Percentiles rank a stretch among this genome's conserved stretches.
Evolutionary conservation across 1,139 yeast genomes (phyloP).

Genomic region (Blastobotrys indianensis): DNA sequence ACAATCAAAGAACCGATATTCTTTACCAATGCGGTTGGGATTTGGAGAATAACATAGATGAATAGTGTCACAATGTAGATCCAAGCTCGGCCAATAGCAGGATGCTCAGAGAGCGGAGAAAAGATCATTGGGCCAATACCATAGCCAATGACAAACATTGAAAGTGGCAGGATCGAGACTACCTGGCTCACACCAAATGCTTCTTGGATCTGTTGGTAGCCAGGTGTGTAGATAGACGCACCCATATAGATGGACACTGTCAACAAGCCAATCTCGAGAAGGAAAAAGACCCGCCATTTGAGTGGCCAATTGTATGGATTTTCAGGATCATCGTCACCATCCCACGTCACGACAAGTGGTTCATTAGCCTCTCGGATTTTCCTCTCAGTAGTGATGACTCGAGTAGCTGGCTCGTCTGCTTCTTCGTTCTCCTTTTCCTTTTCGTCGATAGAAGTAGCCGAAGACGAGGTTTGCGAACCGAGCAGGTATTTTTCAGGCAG

Average conservation of each 20-base stretch:
- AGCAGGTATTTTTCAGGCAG: conserved; percentile 14
- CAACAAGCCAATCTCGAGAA: conserved; percentile 40
- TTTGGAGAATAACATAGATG: conserved; percentile 51
- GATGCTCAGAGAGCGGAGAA: conserved; percentile 50
- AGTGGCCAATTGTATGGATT: conserved; percentile 55
- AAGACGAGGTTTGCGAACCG: background rate
- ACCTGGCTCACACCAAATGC: conserved; percentile 43
- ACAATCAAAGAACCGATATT: conserved; percentile 49
- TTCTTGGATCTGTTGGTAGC: conserved; percentile 39
- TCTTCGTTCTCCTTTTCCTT: background rate
- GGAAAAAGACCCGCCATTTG: conserved; percentile 37
- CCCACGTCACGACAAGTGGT: conserved; percentile 36
- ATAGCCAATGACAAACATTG: conserved; percentile 53
- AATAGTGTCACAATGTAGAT: conserved; percentile 52
- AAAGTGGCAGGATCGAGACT: conserved; percentile 45
- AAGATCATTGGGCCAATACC: conserved; percentile 53
- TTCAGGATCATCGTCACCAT: conserved; percentile 50
- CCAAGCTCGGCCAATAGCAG: conserved; percentile 48
- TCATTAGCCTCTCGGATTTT: no score
- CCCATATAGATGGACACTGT: conserved; percentile 55
- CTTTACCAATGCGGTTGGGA: conserved; percentile 42
- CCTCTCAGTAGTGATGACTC: no score
- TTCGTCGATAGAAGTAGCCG: background rate
- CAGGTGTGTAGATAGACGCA: conserved; percentile 58
- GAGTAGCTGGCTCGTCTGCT: no score